A percentile compares a stretch with the other conserved stretches of the same genome.
Evolutionary conservation across 305 asterid genomes (phyloP).

Genomic region (Rubia peregrina): DNA sequence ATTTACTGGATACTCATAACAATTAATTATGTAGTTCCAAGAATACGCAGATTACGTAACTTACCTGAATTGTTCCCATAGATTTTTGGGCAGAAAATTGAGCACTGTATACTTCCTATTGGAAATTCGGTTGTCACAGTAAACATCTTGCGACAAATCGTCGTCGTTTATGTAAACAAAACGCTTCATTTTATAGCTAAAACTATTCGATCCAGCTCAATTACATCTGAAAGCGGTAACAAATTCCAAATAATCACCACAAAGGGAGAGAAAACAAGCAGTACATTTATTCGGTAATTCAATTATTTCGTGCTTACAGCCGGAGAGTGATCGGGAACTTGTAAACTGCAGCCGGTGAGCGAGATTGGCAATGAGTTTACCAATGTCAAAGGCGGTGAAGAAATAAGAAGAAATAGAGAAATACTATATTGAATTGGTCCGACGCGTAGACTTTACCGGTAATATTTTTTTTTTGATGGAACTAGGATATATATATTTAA

Average conservation of each 20-base stretch:
- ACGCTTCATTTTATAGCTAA: constrained; percentile 57
- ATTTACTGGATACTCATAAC: not conserved
- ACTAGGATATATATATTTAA: too few species aligned
- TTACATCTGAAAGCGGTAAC: constrained; percentile 14
- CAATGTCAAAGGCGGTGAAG: constrained; percentile 2
- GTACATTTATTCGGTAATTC: not conserved
- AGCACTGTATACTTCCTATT: constrained; percentile 83
- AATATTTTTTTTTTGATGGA: too few species aligned
- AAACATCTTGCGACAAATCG: constrained; percentile 48
- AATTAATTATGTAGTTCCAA: not conserved
- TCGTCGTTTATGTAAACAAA: constrained; percentile 80
- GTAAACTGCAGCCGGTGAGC: constrained; percentile 11
- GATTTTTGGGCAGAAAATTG: constrained; percentile 93
- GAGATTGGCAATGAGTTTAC: constrained; percentile 11
- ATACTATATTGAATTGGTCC: not conserved
- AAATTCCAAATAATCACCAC: constrained; percentile 2
- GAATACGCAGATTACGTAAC: not conserved
- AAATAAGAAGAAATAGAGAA: not conserved
- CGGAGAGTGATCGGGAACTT: constrained; percentile 3
- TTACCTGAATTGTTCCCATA: constrained; percentile 98
- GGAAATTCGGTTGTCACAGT: constrained; percentile 88
- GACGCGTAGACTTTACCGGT: not conserved
- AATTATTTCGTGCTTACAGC: not conserved
- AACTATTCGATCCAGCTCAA: constrained; percentile 14
- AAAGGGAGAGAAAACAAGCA: not conserved